Percentiles rank a stretch among this genome's conserved stretches.
These are phyloP conservation scores for Diversispora epigaea DNA, from an alignment of 192 early-diverging fungal genomes.

Conservation along the genomic window DNA sequence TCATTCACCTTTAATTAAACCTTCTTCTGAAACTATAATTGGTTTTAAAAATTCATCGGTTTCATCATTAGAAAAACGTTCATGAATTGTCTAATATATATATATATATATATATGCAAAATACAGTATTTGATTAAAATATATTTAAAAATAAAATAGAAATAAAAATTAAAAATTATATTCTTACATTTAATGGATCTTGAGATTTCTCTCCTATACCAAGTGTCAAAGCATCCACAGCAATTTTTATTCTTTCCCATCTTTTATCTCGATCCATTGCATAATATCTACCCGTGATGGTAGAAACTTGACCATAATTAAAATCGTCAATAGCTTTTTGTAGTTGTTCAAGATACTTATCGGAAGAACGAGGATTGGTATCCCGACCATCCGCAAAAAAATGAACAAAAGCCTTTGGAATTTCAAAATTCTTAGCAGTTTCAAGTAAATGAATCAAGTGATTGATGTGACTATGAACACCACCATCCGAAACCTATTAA, in stretches of 20 bases:
- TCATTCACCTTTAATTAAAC: slow-evolving; percentile 57
- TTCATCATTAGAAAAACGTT: slow-evolving; percentile 80
- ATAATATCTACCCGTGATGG: slow-evolving; percentile 95
- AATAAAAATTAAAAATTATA: neutral
- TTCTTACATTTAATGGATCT: slow-evolving; percentile 57
- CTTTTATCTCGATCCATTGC: slow-evolving; percentile 99
- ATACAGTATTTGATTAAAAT: too few relatives aligned
- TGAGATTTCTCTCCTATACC: slow-evolving; percentile 71
- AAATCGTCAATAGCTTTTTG: slow-evolving; percentile 60
- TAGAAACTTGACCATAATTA: slow-evolving; percentile 87
- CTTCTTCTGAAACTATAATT: slow-evolving; percentile 80
- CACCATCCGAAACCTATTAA: slow-evolving; percentile 84
- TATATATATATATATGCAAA: too few relatives aligned
- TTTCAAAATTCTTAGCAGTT: slow-evolving; percentile 79
- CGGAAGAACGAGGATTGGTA: slow-evolving; percentile 85
- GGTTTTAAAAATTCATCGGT: slow-evolving; percentile 99
- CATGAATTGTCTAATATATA: slow-evolving; percentile 66
- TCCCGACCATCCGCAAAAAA: slow-evolving; percentile 98
- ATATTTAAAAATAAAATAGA: neutral
- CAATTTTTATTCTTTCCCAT: slow-evolving; percentile 97
- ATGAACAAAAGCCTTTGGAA: slow-evolving; percentile 88
- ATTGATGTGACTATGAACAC: slow-evolving; percentile 95
- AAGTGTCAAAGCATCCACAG: slow-evolving; percentile 85
- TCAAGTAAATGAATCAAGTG: slow-evolving; percentile 84
- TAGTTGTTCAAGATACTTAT: slow-evolving; percentile 78